Evolutionary conservation across 2,329 filamentous ascomycete species (phyloP), one percentile per base, ranked within the genome.

Genomic region (Zasmidium citrigriseum): DNA sequence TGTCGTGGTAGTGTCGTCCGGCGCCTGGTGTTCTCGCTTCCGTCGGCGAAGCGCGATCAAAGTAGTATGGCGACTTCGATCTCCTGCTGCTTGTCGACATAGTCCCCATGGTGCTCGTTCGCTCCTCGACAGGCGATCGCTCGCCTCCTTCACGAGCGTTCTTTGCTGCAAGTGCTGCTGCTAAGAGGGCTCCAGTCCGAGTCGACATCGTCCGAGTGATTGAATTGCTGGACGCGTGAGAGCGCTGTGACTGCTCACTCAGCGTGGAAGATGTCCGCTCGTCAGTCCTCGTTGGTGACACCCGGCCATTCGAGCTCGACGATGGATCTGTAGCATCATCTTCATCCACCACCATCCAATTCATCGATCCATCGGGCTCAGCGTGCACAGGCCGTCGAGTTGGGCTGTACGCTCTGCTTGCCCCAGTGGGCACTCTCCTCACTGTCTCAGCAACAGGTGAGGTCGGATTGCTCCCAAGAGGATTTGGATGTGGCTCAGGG

Each of bases 251-350:
- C 9, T 73, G 73, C 12, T 85, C 83, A 55, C 82, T 85, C 2
- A 86, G 72, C 25, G 79, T 82, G 0, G 83, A 86, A 2, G 77
- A 77, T 2, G 83, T 86, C 20, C 83, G 78, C 34, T 85, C 82
- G 44, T 85, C 82, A 27, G 76, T 80, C 60, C 81, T 82, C 2
- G 80, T 76, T 0, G 81, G 79, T 1, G 82, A 83, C 1, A 72
- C 55, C 12, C 75, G 73, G 2, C 80, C 75, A 12, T 51, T 61
- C 21, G 61, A 65, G 2, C 46, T 60, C 3, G 46, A 47, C 2
- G 61, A 61, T 1, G 63, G 55, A 23, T 63, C 52, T 21, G 57
- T 49, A 1, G 61, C 55, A 14, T 65, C 62, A 23, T 64, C 58
- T 1, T 46, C 55, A 24, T 62, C 61, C 9, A 70, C 63, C 3